Evolutionary conservation across 768 basidiomycete species (phyloP), one percentile per base, ranked within the genome.

Genomic region (Phlebiopsis flavidoalba): DNA sequence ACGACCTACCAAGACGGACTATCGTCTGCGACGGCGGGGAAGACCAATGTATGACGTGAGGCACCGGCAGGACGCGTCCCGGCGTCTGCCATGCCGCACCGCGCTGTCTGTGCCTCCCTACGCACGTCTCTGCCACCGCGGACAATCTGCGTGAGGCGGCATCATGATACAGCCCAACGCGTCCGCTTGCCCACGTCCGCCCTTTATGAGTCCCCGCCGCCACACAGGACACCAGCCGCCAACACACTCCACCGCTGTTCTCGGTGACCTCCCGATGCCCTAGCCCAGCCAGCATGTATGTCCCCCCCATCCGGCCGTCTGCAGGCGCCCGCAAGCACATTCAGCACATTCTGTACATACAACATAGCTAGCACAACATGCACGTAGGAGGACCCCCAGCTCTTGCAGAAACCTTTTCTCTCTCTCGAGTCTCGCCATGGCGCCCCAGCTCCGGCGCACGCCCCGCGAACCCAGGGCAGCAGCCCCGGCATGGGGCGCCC

Each of bases 71-170:
- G n/a, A n/a, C n/a, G n/a, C n/a, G n/a, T n/a, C n/a, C 5, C 54
- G n/a, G 54, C 54, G 54, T 37, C 43, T 26, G 19, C 14, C 54
- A 5, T 26, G 10, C 37, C 14, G 6, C 37, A 8, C 43, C 24
- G 36, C 19, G 37, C 49, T 19, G 60, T 56, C 60, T 21, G 19
- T n/a, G 48, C 50, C 53, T 55, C 53, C n/a, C 26, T 31, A 7
- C 52, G 52, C 52, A 36, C 31, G 52, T 33, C 35, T 19, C 3
- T 36, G 31, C 11, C 54, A 45, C 37, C 37, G 37, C 40, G 8
- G 54, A 43, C 40, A 55, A 60, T 60, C 60, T 60, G 60, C 60
- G 33, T 56, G 60, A 60, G 56, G 60, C 53, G 60, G 60, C 47
- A 60, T 60, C 60, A 60, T 60, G 60, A 56, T 56, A 1, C 35